phyloP scores from a whole-genome alignment of 73 alveolate genomes.

The Tetrahymena borealis region DNA sequence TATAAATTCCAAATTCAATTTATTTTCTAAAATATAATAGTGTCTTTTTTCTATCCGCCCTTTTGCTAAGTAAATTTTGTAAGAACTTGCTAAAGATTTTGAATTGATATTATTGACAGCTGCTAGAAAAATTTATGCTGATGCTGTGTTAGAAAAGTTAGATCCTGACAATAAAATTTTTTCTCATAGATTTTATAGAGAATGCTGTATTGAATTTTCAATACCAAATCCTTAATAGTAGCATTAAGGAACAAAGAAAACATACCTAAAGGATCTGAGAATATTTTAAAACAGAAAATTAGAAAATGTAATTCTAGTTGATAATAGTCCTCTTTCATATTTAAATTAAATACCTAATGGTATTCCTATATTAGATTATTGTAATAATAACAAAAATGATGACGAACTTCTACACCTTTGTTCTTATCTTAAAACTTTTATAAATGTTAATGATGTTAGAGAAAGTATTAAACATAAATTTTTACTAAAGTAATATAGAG shows the following conservation, averaged over 20 bases:
- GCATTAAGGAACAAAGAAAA: neutral
- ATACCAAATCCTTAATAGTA: neutral
- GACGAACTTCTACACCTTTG: neutral
- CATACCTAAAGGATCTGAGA: neutral
- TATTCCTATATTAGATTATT: neutral
- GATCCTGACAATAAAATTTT: slow-evolving; percentile 69
- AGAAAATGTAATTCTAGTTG: neutral
- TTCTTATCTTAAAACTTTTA: neutral
- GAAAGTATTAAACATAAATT: neutral
- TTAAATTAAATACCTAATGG: neutral
- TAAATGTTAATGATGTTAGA: neutral
- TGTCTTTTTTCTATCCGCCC: slow-evolving; percentile 55
- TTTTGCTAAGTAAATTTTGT: slow-evolving; percentile 58
- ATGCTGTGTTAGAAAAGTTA: slow-evolving; percentile 62
- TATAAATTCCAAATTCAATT: neutral
- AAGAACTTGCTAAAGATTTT: slow-evolving; percentile 60
- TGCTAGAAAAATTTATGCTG: slow-evolving; percentile 84
- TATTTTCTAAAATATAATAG: neutral
- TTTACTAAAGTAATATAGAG: neutral
- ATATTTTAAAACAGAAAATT: neutral
- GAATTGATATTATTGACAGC: slow-evolving; percentile 88
- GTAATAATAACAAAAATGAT: neutral
- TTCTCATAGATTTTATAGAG: slow-evolving; percentile 77
- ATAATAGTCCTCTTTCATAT: neutral
- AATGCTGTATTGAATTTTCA: slow-evolving; percentile 70